These are phyloP conservation scores for Gyromitra esculenta DNA, from an alignment of 2,329 filamentous ascomycete genomes.

Conservation along the genomic window DNA sequence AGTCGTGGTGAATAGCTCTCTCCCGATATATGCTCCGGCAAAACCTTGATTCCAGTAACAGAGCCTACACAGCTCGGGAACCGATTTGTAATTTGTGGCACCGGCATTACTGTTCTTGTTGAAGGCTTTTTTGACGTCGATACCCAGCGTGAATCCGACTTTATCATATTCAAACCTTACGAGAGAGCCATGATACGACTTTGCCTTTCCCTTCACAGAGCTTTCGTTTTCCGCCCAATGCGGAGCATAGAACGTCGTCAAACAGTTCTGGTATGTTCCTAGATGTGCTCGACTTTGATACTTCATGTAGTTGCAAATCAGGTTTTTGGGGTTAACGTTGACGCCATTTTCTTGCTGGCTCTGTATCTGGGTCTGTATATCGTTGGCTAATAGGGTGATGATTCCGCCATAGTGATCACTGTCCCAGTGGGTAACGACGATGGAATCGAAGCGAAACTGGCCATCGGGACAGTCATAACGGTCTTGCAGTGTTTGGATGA, in stretches of 20 bases:
- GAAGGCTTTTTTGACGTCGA: not conserved
- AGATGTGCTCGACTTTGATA: not conserved
- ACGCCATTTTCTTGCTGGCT: not conserved
- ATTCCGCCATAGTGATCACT: slow-evolving; percentile 45
- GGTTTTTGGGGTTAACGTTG: not conserved
- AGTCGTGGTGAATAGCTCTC: not conserved
- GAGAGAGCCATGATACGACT: too few species aligned
- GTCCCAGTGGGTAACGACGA: slow-evolving; percentile 52
- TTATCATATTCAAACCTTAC: too few species aligned
- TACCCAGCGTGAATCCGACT: not conserved
- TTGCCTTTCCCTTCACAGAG: not conserved
- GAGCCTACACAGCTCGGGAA: not conserved
- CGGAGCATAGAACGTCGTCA: slow-evolving; percentile 18
- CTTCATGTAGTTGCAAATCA: slow-evolving; percentile 17
- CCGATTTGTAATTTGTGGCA: not conserved
- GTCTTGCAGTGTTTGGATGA: not conserved
- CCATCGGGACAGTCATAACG: slow-evolving; percentile 8
- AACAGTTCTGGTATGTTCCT: not conserved
- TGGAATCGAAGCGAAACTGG: slow-evolving; percentile 28
- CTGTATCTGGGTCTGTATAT: not conserved
- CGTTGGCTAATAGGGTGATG: not conserved
- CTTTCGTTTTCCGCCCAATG: not conserved
- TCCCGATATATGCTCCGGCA: not conserved
- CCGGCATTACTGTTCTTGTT: not conserved
- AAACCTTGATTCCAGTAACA: not conserved